Base-by-base conservation (phyloP, 352 stramenopile species). In the Globisporangium carolinianum region DNA sequence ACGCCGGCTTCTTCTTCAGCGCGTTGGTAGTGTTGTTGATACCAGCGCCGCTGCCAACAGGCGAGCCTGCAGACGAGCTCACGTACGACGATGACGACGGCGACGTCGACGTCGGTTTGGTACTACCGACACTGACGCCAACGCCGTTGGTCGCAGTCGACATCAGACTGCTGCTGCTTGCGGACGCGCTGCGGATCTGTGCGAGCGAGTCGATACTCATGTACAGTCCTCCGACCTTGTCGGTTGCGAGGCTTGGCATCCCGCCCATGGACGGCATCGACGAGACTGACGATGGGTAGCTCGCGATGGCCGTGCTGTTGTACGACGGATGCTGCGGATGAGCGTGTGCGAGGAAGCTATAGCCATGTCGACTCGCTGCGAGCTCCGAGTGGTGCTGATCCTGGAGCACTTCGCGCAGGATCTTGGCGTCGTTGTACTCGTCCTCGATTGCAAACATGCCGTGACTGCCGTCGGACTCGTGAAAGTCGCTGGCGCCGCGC, bases 1-100 rank as follows among this genome's bases (percentile, higher is more conserved):
- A 79, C 12, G 76, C 72, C n/a, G 75, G 68, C 38, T 73, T 83
- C 49, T 77, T 81, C 66, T 86, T 88, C 62, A 68, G 55, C 18
- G 54, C 53, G 5, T 57, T 60, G 58, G 69, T 69, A n/a, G n/a
- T 32, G 24, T 32, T 32, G 24, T 32, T 32, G 45, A 65, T 77
- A 51, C 63, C 57, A 18, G 67, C 71, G 18, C 67, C 71, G 56
- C 60, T 68, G 51, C 65, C 60, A 9, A 75, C 47, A 3, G 51
- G 62, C 24, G 62, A 52, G 5, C 39, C 24, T 10, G 62, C 37
- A 7, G 57, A 45, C 43, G 57, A 55, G n/a, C 43, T 58, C 41
- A 54, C 35, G 12, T 46, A 49, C 14, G 57, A 65, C 39, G 52
- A 53, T 6, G 51, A 17, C 5, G 62, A 35, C 41, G 57, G 53